phyloP scores from a whole-genome alignment of 192 early-diverging fungal genomes.

The Backusella luteola region DNA sequence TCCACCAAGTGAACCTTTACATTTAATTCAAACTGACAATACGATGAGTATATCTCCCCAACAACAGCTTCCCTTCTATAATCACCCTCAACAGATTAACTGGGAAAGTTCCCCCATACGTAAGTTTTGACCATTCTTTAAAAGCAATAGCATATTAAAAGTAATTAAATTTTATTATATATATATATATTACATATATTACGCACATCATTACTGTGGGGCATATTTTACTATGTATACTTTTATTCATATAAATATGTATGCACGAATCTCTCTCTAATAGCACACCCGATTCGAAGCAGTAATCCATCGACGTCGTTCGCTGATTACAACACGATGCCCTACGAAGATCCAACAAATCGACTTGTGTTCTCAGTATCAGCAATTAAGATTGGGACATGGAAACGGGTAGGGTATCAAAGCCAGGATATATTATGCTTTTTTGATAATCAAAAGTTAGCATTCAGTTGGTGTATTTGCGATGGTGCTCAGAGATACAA shows the following conservation, averaged over 20 bases:
- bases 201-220: not conserved
- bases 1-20: not conserved
- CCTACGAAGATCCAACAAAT: not conserved
- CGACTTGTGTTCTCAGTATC: constrained; percentile 37
- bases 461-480: constrained; percentile 58
- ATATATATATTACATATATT: not conserved
- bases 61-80: not conserved
- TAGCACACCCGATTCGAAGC: not conserved
- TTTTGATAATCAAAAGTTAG: constrained; percentile 43
- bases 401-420: constrained; percentile 58
- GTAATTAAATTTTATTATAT: not conserved
- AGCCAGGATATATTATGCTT: constrained; percentile 50
- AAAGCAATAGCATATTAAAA: not conserved
- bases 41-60: not conserved
- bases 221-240: not conserved
- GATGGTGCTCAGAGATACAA: constrained; percentile 49
- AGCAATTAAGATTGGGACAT: constrained; percentile 61
- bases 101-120: not conserved
- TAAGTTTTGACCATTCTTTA: not conserved
- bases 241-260: not conserved
- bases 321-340: not conserved
- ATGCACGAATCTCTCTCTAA: not conserved
- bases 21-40: not conserved
- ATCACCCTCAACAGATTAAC: not conserved
- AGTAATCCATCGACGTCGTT: not conserved